These are phyloP conservation scores for Calocybe cyanea DNA, from an alignment of 768 basidiomycete genomes.

Conservation along the genomic window DNA sequence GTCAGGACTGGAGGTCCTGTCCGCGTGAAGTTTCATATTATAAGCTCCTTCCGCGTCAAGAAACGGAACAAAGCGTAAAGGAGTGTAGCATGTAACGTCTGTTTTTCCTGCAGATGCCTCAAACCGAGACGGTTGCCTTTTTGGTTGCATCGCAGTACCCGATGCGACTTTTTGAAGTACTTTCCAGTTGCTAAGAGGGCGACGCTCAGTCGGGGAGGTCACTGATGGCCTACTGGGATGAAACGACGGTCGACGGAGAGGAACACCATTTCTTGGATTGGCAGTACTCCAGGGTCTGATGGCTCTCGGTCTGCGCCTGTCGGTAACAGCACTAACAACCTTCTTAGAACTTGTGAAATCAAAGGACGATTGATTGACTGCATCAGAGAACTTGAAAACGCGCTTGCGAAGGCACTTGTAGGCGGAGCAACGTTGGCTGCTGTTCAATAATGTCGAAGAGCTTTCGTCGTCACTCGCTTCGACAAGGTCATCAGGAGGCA, in stretches of 20 bases:
- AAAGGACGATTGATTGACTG: slow-evolving; percentile 13
- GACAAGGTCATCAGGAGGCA: neutral
- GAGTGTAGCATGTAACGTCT: slow-evolving; percentile 15
- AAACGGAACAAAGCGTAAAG: slow-evolving; percentile 27
- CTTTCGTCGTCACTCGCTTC: slow-evolving; percentile 6
- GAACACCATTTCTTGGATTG: slow-evolving; percentile 30
- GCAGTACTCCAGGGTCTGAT: slow-evolving; percentile 22
- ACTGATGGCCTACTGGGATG: neutral
- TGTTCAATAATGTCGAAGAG: neutral
- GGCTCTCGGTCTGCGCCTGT: slow-evolving; percentile 5
- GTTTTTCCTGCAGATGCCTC: neutral
- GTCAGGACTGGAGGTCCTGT: slow-evolving; percentile 5
- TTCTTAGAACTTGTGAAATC: slow-evolving; percentile 20
- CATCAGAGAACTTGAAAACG: neutral
- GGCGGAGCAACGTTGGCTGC: neutral
- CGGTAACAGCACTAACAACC: neutral
- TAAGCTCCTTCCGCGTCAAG: slow-evolving; percentile 24
- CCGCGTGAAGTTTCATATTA: slow-evolving; percentile 3
- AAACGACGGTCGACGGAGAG: slow-evolving; percentile 22
- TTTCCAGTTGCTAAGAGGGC: slow-evolving; percentile 14
- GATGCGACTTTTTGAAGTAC: neutral
- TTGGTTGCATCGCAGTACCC: neutral
- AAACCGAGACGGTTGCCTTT: neutral
- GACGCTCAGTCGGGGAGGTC: neutral
- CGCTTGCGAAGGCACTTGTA: neutral